Evolutionary conservation across 78 protist species (phyloP).

Genomic region (slime mould (Dictyostelium discoideum)): DNA sequence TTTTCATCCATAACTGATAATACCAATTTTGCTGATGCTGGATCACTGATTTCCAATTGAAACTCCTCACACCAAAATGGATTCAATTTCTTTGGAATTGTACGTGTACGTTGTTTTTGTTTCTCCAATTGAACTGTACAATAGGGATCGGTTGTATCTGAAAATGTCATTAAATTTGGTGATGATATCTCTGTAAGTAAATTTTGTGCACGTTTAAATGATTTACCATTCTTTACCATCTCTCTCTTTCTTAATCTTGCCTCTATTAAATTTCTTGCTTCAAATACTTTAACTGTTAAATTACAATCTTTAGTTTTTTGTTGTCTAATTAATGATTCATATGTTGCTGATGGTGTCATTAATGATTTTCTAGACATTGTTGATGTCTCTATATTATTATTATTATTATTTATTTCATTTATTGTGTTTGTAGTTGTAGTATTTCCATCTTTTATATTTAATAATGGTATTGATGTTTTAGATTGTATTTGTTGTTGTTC

Average conservation of each 20-base stretch:
- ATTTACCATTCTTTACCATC: slow-evolving; percentile 4
- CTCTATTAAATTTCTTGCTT: slow-evolving; percentile 46
- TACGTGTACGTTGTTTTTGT: slow-evolving; percentile 64
- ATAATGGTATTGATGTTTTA: slow-evolving; percentile 3
- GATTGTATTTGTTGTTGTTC: neutral
- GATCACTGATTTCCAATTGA: slow-evolving; percentile 34
- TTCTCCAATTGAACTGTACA: slow-evolving; percentile 56
- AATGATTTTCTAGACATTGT: neutral
- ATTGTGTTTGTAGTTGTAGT: neutral
- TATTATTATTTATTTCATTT: neutral
- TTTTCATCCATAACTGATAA: slow-evolving; percentile 54
- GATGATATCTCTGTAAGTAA: slow-evolving; percentile 62
- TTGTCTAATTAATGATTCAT: slow-evolving; percentile 17
- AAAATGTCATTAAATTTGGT: slow-evolving; percentile 67
- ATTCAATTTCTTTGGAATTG: slow-evolving; percentile 69
- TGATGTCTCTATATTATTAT: neutral
- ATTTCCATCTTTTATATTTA: neutral
- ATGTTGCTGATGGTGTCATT: slow-evolving; percentile 4
- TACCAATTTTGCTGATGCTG: slow-evolving; percentile 17
- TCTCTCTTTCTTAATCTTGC: slow-evolving; percentile 69
- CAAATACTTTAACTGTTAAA: slow-evolving; percentile 67
- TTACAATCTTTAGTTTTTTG: slow-evolving; percentile 59
- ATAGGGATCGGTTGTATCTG: slow-evolving; percentile 73
- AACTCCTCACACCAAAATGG: slow-evolving; percentile 82
- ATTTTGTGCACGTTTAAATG: slow-evolving; percentile 54